A percentile compares a stretch with the other conserved stretches of the same genome.
phyloP scores from a whole-genome alignment of 768 basidiomycete species.

The Auriculariales sp. region DNA sequence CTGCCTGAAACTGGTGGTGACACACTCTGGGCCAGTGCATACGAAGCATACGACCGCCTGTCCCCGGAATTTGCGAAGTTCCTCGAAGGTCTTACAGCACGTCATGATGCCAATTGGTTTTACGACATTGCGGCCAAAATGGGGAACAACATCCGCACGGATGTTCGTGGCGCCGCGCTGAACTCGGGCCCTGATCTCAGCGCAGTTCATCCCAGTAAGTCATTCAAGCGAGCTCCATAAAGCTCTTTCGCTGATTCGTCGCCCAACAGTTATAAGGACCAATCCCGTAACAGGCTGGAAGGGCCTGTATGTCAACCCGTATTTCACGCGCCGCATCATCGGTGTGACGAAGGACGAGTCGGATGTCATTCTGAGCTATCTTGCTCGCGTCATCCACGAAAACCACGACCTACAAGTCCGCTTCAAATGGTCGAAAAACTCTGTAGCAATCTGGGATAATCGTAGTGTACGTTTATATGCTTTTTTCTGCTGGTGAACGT shows the following conservation, averaged over 20 bases:
- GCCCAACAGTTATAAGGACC: too few relatives aligned
- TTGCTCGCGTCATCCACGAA: slow-evolving; percentile 56
- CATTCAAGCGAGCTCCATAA: too few relatives aligned
- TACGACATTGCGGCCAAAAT: slow-evolving; percentile 20
- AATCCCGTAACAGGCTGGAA: slow-evolving; percentile 80
- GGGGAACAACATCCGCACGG: slow-evolving; percentile 18
- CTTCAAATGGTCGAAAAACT: slow-evolving; percentile 63
- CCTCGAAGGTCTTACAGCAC: slow-evolving; percentile 43
- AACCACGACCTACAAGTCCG: slow-evolving; percentile 65
- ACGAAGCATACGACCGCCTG: slow-evolving; percentile 51
- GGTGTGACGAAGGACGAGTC: slow-evolving; percentile 72
- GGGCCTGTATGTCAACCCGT: slow-evolving; percentile 69
- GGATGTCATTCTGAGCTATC: slow-evolving; percentile 53
- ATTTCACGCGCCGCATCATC: slow-evolving; percentile 69
- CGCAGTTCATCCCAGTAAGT: too few relatives aligned
- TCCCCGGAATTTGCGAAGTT: slow-evolving; percentile 38
- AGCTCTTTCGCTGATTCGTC: too few relatives aligned
- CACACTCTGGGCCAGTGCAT: slow-evolving; percentile 26
- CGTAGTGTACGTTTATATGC: too few relatives aligned
- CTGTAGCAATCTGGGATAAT: slow-evolving; percentile 81
- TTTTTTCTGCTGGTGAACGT: too few relatives aligned
- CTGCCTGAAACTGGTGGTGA: slow-evolving; percentile 21
- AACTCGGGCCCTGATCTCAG: slow-evolving; percentile 34
- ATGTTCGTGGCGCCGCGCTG: slow-evolving; percentile 34
- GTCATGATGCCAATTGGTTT: slow-evolving; percentile 33